Conservation (phyloP, 768 basidiomycete genomes). For the Phanerochaete carnosa region DNA sequence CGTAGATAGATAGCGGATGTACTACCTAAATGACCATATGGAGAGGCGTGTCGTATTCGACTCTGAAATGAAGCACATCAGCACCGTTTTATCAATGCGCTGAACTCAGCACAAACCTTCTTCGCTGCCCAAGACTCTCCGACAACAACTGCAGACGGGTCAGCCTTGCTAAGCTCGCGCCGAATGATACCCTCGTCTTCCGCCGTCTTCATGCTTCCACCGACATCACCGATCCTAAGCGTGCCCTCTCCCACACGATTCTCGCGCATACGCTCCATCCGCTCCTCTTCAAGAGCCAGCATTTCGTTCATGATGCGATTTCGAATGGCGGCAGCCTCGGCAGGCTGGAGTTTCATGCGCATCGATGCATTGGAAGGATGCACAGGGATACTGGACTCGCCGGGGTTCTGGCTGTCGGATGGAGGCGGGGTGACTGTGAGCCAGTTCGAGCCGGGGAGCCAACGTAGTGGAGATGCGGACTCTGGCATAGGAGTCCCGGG, state of each 20-base stretch:
- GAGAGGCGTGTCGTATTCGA: constrained; percentile 88
- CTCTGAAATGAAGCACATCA: constrained; percentile 41
- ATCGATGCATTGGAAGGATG: constrained; percentile 10
- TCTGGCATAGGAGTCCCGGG: constrained; percentile 15
- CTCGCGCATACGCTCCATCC: constrained; percentile 89
- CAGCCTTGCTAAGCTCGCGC: constrained; percentile 88
- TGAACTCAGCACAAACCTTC: constrained; percentile 50
- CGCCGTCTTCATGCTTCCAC: constrained; percentile 54
- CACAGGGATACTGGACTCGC: background rate
- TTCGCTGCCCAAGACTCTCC: constrained; percentile 94
- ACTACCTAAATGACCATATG: constrained; percentile 89
- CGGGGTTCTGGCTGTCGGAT: background rate
- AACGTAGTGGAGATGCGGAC: constrained; percentile 21
- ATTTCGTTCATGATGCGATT: constrained; percentile 99
- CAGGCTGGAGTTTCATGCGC: constrained; percentile 72
- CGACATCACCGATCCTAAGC: constrained; percentile 47
- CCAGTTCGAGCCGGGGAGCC: constrained; percentile 29
- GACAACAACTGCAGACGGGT: constrained; percentile 94
- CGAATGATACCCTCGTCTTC: constrained; percentile 96
- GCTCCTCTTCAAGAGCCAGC: constrained; percentile 93
- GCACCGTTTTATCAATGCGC: background rate
- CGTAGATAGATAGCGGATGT: background rate
- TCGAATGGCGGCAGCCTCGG: constrained; percentile 87
- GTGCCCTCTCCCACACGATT: constrained; percentile 65
- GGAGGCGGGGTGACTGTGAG: constrained; percentile 15